These are phyloP conservation scores for Cladobotryum mycophilum DNA, from an alignment of 2,329 filamentous ascomycete genomes.

Conservation along the genomic window DNA sequence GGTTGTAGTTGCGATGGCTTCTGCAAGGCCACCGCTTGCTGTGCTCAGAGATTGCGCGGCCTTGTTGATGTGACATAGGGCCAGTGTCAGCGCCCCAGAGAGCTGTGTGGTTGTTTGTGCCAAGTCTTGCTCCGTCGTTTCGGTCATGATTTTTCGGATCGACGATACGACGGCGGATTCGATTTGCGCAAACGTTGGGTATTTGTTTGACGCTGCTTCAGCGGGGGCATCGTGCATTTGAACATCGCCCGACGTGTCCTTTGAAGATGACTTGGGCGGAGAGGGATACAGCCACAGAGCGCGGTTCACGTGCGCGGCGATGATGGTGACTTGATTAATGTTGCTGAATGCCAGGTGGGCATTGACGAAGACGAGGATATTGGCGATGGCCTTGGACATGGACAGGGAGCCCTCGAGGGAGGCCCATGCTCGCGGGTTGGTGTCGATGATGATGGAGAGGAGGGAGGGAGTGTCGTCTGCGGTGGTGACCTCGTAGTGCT, in stretches of 20 bases:
- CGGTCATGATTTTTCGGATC: conserved; percentile 64
- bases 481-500: conserved; percentile 52
- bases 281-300: conserved; percentile 85
- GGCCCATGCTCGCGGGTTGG: conserved; percentile 92
- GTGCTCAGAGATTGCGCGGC: conserved; percentile 59
- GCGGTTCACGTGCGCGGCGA: conserved; percentile 82
- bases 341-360: conserved; percentile 92
- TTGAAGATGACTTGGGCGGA: conserved; percentile 19
- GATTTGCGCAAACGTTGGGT: conserved; percentile 82
- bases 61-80: conserved; percentile 87
- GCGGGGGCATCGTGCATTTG: conserved; percentile 48
- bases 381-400: conserved; percentile 75
- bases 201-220: conserved; percentile 63
- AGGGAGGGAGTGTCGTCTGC: conserved; percentile 66
- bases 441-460: conserved; percentile 86
- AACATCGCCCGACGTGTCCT: conserved; percentile 43
- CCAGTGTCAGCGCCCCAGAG: conserved; percentile 83
- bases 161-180: conserved; percentile 74
- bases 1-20: conserved; percentile 21
- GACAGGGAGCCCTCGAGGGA: conserved; percentile 67
- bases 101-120: conserved; percentile 77
- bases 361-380: conserved; percentile 93
- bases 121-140: conserved; percentile 60
- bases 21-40: conserved; percentile 40
- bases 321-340: conserved; percentile 83